phyloP scores from a whole-genome alignment of 495 filamentous ascomycete species.

The Aspergillus conjunctus region DNA sequence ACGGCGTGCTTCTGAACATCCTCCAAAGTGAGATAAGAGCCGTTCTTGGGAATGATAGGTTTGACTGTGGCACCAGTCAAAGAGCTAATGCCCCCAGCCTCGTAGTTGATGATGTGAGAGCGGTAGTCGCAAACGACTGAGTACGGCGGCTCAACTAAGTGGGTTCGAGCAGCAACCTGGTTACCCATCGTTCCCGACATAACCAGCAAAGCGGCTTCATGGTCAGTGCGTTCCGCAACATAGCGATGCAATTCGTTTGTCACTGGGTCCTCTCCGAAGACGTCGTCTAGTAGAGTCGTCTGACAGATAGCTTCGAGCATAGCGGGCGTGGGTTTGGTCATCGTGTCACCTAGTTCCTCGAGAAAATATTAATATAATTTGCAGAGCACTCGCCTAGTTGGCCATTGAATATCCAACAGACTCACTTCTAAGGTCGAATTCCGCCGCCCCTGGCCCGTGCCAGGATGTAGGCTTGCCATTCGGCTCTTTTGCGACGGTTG shows the following conservation, averaged over 20 bases:
- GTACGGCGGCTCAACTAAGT: constrained; percentile 53
- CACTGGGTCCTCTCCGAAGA: constrained; percentile 79
- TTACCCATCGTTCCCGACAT: constrained; percentile 87
- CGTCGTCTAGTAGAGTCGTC: constrained; percentile 74
- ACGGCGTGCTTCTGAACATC: constrained; percentile 63
- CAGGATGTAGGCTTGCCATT: constrained; percentile 48
- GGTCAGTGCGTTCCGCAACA: constrained; percentile 68
- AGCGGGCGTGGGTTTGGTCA: constrained; percentile 79
- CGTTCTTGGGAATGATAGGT: constrained; percentile 56
- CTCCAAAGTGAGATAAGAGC: constrained; percentile 71
- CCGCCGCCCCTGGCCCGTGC: constrained; percentile 62
- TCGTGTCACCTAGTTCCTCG: constrained; percentile 60
- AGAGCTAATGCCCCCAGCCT: constrained; percentile 53
- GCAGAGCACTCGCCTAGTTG: not conserved
- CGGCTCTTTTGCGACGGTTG: constrained; percentile 24
- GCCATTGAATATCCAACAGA: not conserved
- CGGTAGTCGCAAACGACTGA: constrained; percentile 50
- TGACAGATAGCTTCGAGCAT: constrained; percentile 71
- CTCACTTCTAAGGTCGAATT: constrained; percentile 62
- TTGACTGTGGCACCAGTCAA: constrained; percentile 49
- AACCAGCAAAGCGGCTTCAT: constrained; percentile 72
- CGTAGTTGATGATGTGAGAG: constrained; percentile 51
- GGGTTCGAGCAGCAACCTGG: constrained; percentile 52
- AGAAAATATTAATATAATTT: constrained; percentile 9
- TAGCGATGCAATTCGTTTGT: constrained; percentile 72